These are phyloP conservation scores for Buddleja alternifolia DNA, from an alignment of 257 asterid genomes.

Conservation along the genomic window DNA sequence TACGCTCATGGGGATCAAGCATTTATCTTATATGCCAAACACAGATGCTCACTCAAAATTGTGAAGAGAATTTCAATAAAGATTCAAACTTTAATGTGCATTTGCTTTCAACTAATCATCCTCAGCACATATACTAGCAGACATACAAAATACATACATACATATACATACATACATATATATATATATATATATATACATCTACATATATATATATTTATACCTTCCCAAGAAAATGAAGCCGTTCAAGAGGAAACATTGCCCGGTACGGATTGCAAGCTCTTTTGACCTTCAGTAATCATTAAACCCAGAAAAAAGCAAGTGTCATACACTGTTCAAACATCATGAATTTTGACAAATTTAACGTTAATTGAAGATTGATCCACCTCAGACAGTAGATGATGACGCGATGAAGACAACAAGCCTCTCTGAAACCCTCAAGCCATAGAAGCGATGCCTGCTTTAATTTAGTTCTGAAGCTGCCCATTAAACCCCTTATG, in stretches of 20 bases:
- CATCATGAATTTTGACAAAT: neutral
- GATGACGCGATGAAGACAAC: slow-evolving; percentile 87
- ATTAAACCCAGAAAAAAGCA: slow-evolving; percentile 7
- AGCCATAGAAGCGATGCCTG: slow-evolving; percentile 70
- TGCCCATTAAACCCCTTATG: slow-evolving; percentile 32
- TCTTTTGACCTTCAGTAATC: slow-evolving; percentile 68
- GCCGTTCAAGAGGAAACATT: slow-evolving; percentile 91
- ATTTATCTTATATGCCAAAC: neutral
- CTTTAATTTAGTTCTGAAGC: slow-evolving; percentile 49
- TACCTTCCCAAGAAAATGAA: slow-evolving; percentile 93
- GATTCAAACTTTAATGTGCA: neutral
- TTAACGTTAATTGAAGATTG: slow-evolving; percentile 11
- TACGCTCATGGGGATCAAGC: neutral
- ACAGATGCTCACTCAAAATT: slow-evolving; percentile 16
- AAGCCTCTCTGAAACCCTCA: slow-evolving; percentile 92
- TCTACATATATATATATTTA: neutral
- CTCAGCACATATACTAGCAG: neutral
- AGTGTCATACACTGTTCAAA: slow-evolving; percentile 13
- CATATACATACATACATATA: neutral
- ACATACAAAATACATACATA: neutral
- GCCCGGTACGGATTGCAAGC: slow-evolving; percentile 88
- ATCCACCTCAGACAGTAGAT: slow-evolving; percentile 71
- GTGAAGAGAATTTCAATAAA: neutral
- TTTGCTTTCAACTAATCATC: neutral
- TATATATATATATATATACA: neutral